Base-by-base conservation (phyloP, 2,329 filamentous ascomycete species). In the Pestalotiopsis sp. region DNA sequence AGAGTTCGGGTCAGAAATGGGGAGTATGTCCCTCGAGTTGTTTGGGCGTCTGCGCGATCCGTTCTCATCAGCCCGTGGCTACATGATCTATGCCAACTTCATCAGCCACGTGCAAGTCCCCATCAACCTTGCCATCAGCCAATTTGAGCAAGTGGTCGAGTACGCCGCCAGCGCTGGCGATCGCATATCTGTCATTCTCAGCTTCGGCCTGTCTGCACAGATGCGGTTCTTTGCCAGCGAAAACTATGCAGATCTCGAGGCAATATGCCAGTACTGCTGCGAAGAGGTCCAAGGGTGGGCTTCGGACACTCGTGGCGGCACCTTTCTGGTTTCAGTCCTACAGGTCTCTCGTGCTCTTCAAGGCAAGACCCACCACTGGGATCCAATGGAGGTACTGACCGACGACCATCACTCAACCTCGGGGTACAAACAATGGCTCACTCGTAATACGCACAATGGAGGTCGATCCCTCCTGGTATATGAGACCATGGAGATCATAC, bases 241-340 rank as follows among this genome's bases (percentile, higher is more conserved):
- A 71, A 91, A 93, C 69, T 83, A 90, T 62, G 82, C 84, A 14
- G 92, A 95, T 68, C 81, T 94, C 0, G 92, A 94, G 76, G 86
- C 86, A 0, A 93, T 90, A 75, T 92, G 91, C 73, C 86, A 89
- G 62, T 93, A 91, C 70, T 87, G 90, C n/a, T 91, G 90, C 70
- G 88, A 94, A 70, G 92, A 94, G 71, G 88, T 93, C 68, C 88
- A 88, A 1, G 89, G 91, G 64, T 95, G 92, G 92, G 83, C 90
- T 61, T 82, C 86, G 59, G 92, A 94, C 73, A 86, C 91, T 1
- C 86, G 92, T 68, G 93, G 93, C 17, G 93, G 93, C 2, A 89
- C 89, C 0, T 82, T 94, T 65, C 81, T 95, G 6, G 87, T 92
- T 69, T 86, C 87, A 2, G 84, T 91, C 3, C 83, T 91, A 64